Evolutionary conservation across 257 asterid genomes (phyloP).

Genomic region (Nicotiana knightiana): DNA sequence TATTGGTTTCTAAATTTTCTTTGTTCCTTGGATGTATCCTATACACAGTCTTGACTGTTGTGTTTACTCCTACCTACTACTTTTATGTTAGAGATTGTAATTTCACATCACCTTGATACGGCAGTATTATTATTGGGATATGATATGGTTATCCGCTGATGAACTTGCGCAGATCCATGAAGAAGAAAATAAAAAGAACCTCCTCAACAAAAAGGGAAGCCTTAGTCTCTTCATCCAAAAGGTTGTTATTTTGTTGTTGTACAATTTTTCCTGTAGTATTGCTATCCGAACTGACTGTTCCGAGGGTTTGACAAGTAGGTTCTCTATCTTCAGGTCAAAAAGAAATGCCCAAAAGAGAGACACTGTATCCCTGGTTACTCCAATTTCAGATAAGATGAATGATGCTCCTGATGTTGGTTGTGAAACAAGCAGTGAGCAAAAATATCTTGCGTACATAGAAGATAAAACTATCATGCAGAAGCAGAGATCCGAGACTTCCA

Average conservation of each 20-base stretch:
- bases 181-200: constrained; percentile 8
- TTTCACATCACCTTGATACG: background rate
- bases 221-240: background rate
- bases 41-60: background rate
- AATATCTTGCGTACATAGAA: background rate
- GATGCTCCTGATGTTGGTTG: background rate
- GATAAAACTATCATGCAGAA: background rate
- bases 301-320: background rate
- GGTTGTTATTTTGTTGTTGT: background rate
- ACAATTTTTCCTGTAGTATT: background rate
- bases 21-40: background rate
- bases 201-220: constrained; percentile 9
- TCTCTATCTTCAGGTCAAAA: background rate
- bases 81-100: background rate
- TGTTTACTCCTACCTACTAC: background rate
- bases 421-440: background rate
- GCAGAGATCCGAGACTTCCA: background rate
- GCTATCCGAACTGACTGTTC: background rate
- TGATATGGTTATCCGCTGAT: background rate
- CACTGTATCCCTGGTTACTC: background rate
- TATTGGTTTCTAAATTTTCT: background rate
- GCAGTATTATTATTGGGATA: background rate
- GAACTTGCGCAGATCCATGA: constrained; percentile 8
- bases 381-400: constrained; percentile 1
- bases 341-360: background rate